These are phyloP conservation scores for Geranium incanum DNA, from an alignment of 441 rosid species.

Conservation along the genomic window DNA sequence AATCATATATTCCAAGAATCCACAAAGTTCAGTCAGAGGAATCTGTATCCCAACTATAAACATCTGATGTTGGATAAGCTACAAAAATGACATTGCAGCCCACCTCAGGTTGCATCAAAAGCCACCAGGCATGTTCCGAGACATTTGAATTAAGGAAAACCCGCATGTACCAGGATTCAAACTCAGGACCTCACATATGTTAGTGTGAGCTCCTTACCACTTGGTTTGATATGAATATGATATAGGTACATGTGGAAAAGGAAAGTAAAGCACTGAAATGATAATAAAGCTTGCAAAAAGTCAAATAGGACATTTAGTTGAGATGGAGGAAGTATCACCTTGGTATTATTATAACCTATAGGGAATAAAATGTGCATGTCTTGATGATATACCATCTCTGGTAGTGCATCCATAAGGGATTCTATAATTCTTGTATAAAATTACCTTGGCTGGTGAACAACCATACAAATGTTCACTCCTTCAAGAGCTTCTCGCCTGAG, in stretches of 20 bases:
- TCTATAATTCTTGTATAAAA: not conserved
- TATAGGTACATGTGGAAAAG: too few species aligned
- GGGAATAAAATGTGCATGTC: not conserved
- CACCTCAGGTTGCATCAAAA: not conserved
- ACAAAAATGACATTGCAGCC: slow-evolving; percentile 1
- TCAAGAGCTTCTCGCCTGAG: slow-evolving; percentile 98
- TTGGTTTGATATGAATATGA: too few species aligned
- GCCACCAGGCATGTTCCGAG: not conserved
- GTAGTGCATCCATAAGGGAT: not conserved
- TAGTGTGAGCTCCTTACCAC: too few species aligned
- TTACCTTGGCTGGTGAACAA: slow-evolving; percentile 92
- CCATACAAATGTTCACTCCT: slow-evolving; percentile 94
- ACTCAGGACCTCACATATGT: too few species aligned
- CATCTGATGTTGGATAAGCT: slow-evolving; percentile 2
- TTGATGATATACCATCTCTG: not conserved
- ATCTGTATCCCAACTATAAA: not conserved
- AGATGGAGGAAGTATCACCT: not conserved
- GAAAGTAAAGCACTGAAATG: not conserved
- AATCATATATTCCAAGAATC: not conserved
- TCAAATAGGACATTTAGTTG: not conserved
- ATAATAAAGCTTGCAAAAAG: not conserved
- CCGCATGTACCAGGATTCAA: too few species aligned
- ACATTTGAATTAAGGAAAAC: not conserved
- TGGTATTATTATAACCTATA: not conserved
- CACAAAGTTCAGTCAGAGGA: slow-evolving; percentile 3